Conservation (phyloP, 495 filamentous ascomycete species). For the Choiromyces venosus region DNA sequence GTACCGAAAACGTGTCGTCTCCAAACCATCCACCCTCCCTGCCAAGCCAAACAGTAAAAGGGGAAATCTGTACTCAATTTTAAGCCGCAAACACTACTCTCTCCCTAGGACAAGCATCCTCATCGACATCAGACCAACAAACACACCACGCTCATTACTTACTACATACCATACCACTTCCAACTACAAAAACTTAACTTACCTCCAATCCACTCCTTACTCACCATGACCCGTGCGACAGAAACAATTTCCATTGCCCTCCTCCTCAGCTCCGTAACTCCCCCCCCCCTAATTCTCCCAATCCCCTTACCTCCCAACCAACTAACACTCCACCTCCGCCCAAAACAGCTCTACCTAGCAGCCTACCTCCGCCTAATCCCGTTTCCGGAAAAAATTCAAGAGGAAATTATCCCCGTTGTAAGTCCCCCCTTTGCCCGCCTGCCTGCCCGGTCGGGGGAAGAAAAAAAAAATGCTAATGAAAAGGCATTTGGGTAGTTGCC, state of each 20-base stretch:
- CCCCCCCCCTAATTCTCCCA: background rate
- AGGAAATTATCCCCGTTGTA: slow-evolving; percentile 68
- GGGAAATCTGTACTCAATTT: background rate
- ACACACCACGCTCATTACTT: background rate
- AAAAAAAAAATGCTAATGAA: background rate
- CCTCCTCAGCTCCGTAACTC: slow-evolving; percentile 4
- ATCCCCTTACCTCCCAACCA: background rate
- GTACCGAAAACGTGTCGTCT: background rate
- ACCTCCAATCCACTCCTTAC: background rate
- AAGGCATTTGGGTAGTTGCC: slow-evolving; percentile 58
- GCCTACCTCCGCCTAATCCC: slow-evolving; percentile 81
- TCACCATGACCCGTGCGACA: slow-evolving; percentile 8
- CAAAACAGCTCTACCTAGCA: slow-evolving; percentile 71
- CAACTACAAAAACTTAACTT: slow-evolving; percentile 16
- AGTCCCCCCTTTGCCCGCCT: slow-evolving; percentile 7
- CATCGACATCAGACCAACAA: slow-evolving; percentile 14
- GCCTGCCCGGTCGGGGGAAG: background rate
- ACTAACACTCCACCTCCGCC: background rate
- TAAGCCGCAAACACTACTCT: background rate
- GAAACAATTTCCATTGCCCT: slow-evolving; percentile 5
- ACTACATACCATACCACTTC: too few relatives aligned
- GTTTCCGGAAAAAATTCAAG: slow-evolving; percentile 65
- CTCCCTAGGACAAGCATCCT: background rate
- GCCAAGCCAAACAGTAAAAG: background rate
- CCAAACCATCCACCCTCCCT: background rate